Base-by-base conservation (phyloP, 176 grass and related monocot species). In the Tillandsia fasciculata region DNA sequence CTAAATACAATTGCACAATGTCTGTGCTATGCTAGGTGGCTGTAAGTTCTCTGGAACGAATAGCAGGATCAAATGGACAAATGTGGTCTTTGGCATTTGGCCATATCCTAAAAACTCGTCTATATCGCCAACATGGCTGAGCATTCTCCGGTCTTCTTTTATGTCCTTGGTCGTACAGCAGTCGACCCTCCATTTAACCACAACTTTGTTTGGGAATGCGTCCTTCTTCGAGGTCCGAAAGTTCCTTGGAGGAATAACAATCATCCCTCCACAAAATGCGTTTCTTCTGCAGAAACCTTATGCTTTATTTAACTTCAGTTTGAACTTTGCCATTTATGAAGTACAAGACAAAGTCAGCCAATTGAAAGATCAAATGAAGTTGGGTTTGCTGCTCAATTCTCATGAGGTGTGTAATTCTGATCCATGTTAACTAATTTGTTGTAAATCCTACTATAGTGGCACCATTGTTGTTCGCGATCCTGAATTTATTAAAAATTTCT, bases 181-280 rank as follows among this genome's bases (percentile, higher is more conserved):
- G 63, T 91, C 88, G 52, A 91, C 78, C 54, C 72, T 96, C 26
- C 80, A 91, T 52, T 83, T 96, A 63, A 89, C 92, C 0, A 64
- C 78, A 63, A 81, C 76, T 0, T 73, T 96, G 69, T 96, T 91
- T 69, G 88, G 92, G 63, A 84, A 70, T 29, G 82, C 85, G 56
- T 89, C 88, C 27, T 80, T 70, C 64, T 91, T 96, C 14, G 78
- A 96, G 66, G 86, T 91, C 50, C 23, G 77, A 64, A 96, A 83
- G 66, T 96, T 91, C 70, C 92, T 83, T 72, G 85, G 88, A 28
- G 92, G 92, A 83, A 91, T 96, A 24, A 91, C 92, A 65, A 91
- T 96, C 80, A 96, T 96, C 66, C 87, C 88, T 79, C 78, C 80
- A 48, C 92, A 91, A 74, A 76, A 75, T 80, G 86, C 81, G 59